Evolutionary conservation across 2,329 filamentous ascomycete genomes (phyloP).

Genomic region (Pseudogymnoascus sp.): DNA sequence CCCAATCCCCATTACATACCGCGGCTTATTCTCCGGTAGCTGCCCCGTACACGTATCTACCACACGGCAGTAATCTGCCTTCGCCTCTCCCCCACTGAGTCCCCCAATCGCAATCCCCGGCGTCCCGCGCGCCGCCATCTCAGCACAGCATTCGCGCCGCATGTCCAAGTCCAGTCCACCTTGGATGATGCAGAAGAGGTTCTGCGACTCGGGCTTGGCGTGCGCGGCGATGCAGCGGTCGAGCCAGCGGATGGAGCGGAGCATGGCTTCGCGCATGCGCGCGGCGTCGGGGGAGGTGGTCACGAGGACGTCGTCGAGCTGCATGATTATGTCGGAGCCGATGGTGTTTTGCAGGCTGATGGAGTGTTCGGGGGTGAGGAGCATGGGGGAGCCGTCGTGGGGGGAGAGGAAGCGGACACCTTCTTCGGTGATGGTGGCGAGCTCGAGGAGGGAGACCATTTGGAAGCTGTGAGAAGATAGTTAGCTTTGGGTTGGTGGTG

Average conservation of each 20-base stretch:
- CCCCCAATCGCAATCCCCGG: conserved; percentile 96
- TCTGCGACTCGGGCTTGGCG: conserved; percentile 72
- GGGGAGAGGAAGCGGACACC: conserved; percentile 94
- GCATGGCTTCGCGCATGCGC: conserved; percentile 91
- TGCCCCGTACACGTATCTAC: conserved; percentile 78
- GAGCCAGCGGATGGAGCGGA: conserved; percentile 88
- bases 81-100: conserved; percentile 88
- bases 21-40: conserved; percentile 83
- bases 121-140: conserved; percentile 85
- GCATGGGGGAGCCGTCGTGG: conserved; percentile 91
- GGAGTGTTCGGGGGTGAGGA: conserved; percentile 94
- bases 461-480: conserved; percentile 62
- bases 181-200: conserved; percentile 98
- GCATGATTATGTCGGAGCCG: conserved; percentile 98
- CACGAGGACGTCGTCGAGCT: conserved; percentile 94
- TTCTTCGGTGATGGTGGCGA: conserved; percentile 87
- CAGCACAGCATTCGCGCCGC: conserved; percentile 69
- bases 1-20: conserved; percentile 98
- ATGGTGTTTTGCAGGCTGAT: conserved; percentile 95
- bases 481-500: not conserved
- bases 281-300: conserved; percentile 85
- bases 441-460: conserved; percentile 92
- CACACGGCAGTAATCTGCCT: conserved; percentile 83
- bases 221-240: conserved; percentile 91
- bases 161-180: conserved; percentile 85